Evolutionary conservation across 2,329 filamentous ascomycete species (phyloP).

Genomic region (Mycosphaerelloides madeirae): DNA sequence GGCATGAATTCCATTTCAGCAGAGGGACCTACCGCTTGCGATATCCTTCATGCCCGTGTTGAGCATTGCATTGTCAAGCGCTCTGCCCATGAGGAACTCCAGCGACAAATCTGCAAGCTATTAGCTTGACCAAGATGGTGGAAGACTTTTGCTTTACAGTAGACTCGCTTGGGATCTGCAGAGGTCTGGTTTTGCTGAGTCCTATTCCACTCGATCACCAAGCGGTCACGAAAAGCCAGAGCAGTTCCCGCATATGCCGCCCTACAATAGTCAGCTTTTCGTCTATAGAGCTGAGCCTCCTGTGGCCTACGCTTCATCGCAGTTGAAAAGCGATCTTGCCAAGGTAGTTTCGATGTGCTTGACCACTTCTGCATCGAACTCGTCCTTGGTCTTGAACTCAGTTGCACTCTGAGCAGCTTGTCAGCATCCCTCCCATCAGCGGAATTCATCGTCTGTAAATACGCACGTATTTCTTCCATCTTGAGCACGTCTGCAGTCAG

Average conservation of each 20-base stretch:
- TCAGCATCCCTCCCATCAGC: constrained; percentile 11
- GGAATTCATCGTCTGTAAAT: neutral
- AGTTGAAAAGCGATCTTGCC: constrained; percentile 95
- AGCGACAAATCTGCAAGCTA: constrained; percentile 68
- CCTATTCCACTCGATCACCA: constrained; percentile 95
- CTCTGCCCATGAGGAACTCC: constrained; percentile 95
- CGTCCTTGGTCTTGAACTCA: constrained; percentile 72
- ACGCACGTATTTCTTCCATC: constrained; percentile 57
- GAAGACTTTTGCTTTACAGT: constrained; percentile 54
- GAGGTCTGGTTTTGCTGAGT: constrained; percentile 96
- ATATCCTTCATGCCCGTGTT: constrained; percentile 85
- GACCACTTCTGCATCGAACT: constrained; percentile 79
- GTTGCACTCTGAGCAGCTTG: constrained; percentile 51
- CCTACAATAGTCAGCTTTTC: constrained; percentile 30
- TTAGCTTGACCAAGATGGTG: constrained; percentile 2
- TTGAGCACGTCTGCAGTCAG: constrained; percentile 26
- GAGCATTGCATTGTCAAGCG: constrained; percentile 97
- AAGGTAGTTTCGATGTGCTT: constrained; percentile 94
- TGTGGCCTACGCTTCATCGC: constrained; percentile 67
- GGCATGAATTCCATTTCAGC: neutral
- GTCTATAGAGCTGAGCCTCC: too few relatives aligned
- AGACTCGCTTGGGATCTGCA: constrained; percentile 84
- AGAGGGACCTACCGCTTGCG: constrained; percentile 61
- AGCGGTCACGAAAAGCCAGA: constrained; percentile 83
- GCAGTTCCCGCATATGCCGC: constrained; percentile 89